Conservation (phyloP, 2,329 filamentous ascomycete species). For the Cytospora paraplurivora region DNA sequence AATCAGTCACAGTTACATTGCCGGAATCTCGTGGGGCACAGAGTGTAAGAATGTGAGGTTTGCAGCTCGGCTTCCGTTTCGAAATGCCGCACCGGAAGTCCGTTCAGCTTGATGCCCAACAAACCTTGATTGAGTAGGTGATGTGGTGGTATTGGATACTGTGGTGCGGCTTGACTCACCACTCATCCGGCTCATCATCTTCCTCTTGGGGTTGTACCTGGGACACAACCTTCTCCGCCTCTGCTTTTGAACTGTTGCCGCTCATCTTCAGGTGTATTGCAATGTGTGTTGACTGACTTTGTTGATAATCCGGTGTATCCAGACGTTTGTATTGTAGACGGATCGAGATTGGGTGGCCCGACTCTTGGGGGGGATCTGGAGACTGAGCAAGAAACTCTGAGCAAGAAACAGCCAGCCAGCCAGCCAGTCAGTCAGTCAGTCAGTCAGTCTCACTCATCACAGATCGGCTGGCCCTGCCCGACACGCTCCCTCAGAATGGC, state of each 20-base stretch:
- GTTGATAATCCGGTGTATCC: constrained; percentile 3
- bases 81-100: constrained; percentile 13
- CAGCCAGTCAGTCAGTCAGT: neutral
- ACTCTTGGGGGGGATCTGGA: neutral
- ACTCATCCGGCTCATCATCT: constrained; percentile 93
- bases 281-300: constrained; percentile 17
- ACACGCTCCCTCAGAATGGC: constrained; percentile 53
- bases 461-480: neutral
- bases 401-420: neutral
- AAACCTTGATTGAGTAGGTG: neutral
- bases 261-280: constrained; percentile 22
- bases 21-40: neutral
- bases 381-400: too few species aligned
- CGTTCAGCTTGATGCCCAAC: neutral
- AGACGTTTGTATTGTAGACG: constrained; percentile 11
- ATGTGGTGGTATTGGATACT: too few species aligned
- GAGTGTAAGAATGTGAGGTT: neutral
- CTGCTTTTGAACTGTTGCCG: constrained; percentile 56
- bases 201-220: constrained; percentile 51
- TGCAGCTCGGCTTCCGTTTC: constrained; percentile 4
- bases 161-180: constrained; percentile 57
- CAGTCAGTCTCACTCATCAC: neutral
- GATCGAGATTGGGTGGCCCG: constrained; percentile 20
- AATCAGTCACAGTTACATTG: neutral
- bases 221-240: constrained; percentile 42